Base-by-base conservation (phyloP, 2,329 filamentous ascomycete genomes). In the Teratosphaeria zuluensis region DNA sequence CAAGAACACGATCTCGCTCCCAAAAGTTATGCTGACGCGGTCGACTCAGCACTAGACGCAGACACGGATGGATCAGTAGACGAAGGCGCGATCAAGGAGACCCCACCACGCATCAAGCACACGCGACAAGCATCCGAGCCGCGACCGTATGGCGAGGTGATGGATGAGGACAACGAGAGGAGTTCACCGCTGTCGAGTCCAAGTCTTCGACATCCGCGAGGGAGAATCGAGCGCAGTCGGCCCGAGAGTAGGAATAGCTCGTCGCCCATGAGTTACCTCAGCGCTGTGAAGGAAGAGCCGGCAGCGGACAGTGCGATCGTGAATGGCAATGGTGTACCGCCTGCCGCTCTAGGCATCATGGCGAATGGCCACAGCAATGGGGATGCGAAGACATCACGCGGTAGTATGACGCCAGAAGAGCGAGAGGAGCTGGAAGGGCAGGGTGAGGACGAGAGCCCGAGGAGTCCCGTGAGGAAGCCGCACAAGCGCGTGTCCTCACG, bases 61-160 rank as follows among this genome's bases (percentile, higher is more conserved):
- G 61, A 56, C 42, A 62, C 21, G 56, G 61, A 53, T 54, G 60
- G 14, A n/a, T 54, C 64, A 52, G 60, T 67, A 48, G 61, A 67
- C 58, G 68, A 69, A 54, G 64, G 65, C 33, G 53, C 63, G 4
- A 69, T 73, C 67, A 73, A 73, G 59, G 71, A 73, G 57, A 66
- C 69, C 0, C 71, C 71, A 4, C 70, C 70, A 2, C 64, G 67
- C 48, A 38, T 24, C 46, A 14, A n/a, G 14, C 63, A 64, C 57
- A 51, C 51, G 35, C 65, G 66, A 51, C 66, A 68, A 31, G 62
- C 57, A 19, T 70, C 68, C 59, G 68, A 70, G 56, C 66, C 69
- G 30, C 65, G 71, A 19, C 63, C 70, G 21, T 57, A 72, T 8
- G 71, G 68, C 12, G 71, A 72, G 57, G 62, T 72, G 51, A 68